These are phyloP conservation scores for Termitomyces sp. DNA, from an alignment of 768 basidiomycete species.

Conservation along the genomic window DNA sequence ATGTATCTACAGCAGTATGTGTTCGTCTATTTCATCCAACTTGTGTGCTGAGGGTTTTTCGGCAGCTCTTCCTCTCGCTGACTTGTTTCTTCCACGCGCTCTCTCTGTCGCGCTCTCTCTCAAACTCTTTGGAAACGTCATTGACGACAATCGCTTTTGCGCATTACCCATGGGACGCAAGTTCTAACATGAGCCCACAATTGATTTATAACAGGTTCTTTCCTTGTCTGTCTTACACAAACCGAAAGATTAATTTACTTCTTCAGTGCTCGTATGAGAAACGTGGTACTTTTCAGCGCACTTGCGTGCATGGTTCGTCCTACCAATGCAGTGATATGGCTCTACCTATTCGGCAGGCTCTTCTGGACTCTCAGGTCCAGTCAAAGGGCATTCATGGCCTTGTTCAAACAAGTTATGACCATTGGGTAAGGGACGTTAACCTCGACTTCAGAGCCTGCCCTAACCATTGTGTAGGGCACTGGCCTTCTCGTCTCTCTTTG, in stretches of 20 bases:
- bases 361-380: constrained; percentile 51
- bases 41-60: neutral
- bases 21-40: neutral
- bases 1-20: constrained; percentile 65
- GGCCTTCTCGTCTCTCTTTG: constrained; percentile 32
- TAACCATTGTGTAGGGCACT: constrained; percentile 19
- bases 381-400: constrained; percentile 23
- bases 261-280: constrained; percentile 32
- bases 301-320: constrained; percentile 83
- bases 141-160: constrained; percentile 76
- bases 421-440: constrained; percentile 44
- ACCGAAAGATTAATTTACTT: neutral
- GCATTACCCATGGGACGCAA: constrained; percentile 72
- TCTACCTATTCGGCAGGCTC: constrained; percentile 60
- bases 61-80: constrained; percentile 75
- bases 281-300: constrained; percentile 59
- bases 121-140: constrained; percentile 91
- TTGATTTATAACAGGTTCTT: constrained; percentile 40
- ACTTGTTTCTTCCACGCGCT: constrained; percentile 87
- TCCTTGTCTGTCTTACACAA: neutral
- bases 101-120: constrained; percentile 82
- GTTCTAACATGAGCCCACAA: constrained; percentile 33
- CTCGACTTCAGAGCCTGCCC: neutral
- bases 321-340: constrained; percentile 87
- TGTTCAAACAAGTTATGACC: constrained; percentile 37